A percentile compares a stretch with the other conserved stretches of the same genome.
Conservation (phyloP, 768 basidiomycete genomes). For the Tremella yokohamensis region DNA sequence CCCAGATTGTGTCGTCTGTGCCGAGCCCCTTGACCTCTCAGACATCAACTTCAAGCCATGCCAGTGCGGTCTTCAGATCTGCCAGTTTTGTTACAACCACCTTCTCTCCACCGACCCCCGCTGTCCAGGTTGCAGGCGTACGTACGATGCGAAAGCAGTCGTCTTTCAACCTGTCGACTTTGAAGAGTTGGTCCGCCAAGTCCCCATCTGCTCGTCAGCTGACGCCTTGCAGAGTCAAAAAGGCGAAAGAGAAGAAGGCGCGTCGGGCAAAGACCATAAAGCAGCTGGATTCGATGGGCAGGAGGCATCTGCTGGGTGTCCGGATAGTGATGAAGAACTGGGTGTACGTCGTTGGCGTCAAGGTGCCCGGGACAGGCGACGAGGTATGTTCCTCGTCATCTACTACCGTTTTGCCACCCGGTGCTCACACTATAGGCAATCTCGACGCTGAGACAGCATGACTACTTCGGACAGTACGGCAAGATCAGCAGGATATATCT, state of each 20-base stretch:
- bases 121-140: slow-evolving; percentile 91
- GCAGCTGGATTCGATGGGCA: slow-evolving; percentile 78
- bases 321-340: slow-evolving; percentile 95
- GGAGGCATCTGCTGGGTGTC: slow-evolving; percentile 84
- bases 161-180: slow-evolving; percentile 93
- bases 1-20: slow-evolving; percentile 93
- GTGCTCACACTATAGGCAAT: slow-evolving; percentile 62
- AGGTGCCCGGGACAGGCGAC: slow-evolving; percentile 88
- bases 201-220: not conserved
- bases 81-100: slow-evolving; percentile 99
- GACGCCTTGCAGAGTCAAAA: slow-evolving; percentile 72
- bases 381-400: slow-evolving; percentile 62
- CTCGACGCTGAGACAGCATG: slow-evolving; percentile 83
- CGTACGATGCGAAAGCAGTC: slow-evolving; percentile 86
- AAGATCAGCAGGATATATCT: slow-evolving; percentile 94
- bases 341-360: slow-evolving; percentile 93
- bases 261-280: slow-evolving; percentile 91
- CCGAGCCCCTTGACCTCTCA: slow-evolving; percentile 97
- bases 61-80: slow-evolving; percentile 98
- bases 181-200: slow-evolving; percentile 71
- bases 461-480: slow-evolving; percentile 98
- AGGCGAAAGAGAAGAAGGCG: slow-evolving; percentile 90
- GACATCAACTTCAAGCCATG: slow-evolving; percentile 99
- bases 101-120: slow-evolving; percentile 92
- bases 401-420: not conserved